Conservation (phyloP, 2,329 filamentous ascomycete genomes). For the Podosphaera fusca region DNA sequence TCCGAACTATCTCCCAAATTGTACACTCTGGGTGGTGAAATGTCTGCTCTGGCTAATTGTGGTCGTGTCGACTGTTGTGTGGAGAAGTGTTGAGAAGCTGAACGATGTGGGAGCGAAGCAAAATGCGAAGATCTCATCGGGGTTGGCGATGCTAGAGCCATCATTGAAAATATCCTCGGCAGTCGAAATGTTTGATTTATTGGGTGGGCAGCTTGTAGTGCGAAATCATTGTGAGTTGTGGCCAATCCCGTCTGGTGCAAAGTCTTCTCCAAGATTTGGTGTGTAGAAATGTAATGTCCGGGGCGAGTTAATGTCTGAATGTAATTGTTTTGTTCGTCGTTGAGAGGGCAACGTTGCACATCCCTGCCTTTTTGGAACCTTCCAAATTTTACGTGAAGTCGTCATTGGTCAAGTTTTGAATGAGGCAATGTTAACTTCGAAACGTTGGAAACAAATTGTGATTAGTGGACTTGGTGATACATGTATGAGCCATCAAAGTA, state of each 20-base stretch:
- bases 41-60: constrained; percentile 9
- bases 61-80: constrained; percentile 26
- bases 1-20: constrained; percentile 67
- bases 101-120: constrained; percentile 25
- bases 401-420: neutral
- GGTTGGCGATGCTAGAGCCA: constrained; percentile 32
- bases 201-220: neutral
- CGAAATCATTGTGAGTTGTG: neutral
- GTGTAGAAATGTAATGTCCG: neutral
- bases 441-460: neutral
- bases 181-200: neutral
- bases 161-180: constrained; percentile 10
- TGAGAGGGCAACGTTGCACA: neutral
- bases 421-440: neutral
- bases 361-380: neutral
- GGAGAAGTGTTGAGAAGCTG: constrained; percentile 26
- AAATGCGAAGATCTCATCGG: constrained; percentile 27
- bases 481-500: too few species aligned
- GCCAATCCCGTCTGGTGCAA: neutral
- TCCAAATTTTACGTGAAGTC: neutral
- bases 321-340: neutral
- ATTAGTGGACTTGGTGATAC: too few species aligned
- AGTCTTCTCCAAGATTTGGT: neutral
- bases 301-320: neutral
- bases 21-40: constrained; percentile 19